Evolutionary conservation across 345 rosid genomes (phyloP).

Genomic region (Rhizophora mangle): DNA sequence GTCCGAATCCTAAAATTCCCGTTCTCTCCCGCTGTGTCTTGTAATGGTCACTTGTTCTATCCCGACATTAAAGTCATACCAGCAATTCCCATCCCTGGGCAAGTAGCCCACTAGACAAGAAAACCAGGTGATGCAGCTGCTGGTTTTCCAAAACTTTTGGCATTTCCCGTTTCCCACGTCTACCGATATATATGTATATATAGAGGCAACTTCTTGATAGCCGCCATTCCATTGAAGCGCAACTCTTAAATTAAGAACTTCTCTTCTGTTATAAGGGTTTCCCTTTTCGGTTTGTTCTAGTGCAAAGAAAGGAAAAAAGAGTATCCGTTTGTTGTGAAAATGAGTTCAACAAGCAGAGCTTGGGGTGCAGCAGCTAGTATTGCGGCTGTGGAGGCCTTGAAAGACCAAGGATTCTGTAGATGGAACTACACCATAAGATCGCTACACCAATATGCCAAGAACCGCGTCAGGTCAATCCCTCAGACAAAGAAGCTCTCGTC

Average conservation of each 20-base stretch:
- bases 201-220: no score
- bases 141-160: no score
- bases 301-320: neutral
- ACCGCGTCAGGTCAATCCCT: constrained; percentile 15
- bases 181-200: no score
- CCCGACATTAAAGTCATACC: neutral
- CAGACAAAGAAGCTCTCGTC: constrained; percentile 22
- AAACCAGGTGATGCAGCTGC: no score
- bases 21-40: neutral
- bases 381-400: constrained; percentile 39
- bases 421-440: constrained; percentile 34
- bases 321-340: neutral
- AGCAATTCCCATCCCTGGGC: no score
- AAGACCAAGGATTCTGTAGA: constrained; percentile 46
- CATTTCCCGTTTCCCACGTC: no score
- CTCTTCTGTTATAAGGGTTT: neutral
- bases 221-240: no score
- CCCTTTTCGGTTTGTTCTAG: no score
- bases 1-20: neutral
- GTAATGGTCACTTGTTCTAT: neutral
- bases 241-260: no score
- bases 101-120: no score
- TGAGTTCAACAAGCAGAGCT: constrained; percentile 36
- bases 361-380: constrained; percentile 41
- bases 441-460: constrained; percentile 22